Percentiles rank a stretch among this genome's conserved stretches.
Evolutionary conservation across 2,329 filamentous ascomycete species (phyloP).

Genomic region (Colletotrichum sp.): DNA sequence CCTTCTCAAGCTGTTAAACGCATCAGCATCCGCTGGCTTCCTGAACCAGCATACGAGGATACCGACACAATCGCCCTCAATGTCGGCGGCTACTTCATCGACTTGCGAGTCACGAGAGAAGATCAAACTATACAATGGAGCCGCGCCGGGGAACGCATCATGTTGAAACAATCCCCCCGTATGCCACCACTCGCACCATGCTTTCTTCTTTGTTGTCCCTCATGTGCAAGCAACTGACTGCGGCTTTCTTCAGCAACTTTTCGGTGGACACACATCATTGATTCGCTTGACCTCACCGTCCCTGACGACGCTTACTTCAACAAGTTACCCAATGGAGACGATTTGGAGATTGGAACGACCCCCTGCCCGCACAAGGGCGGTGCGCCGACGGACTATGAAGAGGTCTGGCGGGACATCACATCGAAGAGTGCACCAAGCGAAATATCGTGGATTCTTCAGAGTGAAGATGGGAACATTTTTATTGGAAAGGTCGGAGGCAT

Average conservation of each 20-base stretch:
- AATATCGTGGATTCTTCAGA: background rate
- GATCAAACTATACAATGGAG: background rate
- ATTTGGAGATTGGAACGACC: background rate
- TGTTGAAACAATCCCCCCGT: background rate
- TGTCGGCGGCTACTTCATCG: slow-evolving; percentile 27
- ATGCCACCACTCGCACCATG: background rate
- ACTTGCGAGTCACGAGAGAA: background rate
- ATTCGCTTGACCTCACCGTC: background rate
- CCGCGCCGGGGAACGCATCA: background rate
- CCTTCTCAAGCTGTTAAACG: slow-evolving; percentile 25
- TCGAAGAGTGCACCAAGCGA: background rate
- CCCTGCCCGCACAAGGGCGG: background rate
- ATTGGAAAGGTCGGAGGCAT: background rate
- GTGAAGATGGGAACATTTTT: background rate
- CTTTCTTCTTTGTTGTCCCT: background rate
- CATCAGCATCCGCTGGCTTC: slow-evolving; percentile 28
- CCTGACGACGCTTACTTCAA: background rate
- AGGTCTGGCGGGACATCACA: background rate
- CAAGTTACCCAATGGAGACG: background rate
- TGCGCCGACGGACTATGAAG: background rate
- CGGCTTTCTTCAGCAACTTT: background rate
- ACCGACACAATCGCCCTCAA: slow-evolving; percentile 28
- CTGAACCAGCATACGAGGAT: slow-evolving; percentile 25
- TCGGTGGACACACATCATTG: background rate
- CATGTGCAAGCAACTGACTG: background rate